Base-by-base conservation (phyloP, 2,329 filamentous ascomycete genomes). In the Juglanconis sp. region DNA sequence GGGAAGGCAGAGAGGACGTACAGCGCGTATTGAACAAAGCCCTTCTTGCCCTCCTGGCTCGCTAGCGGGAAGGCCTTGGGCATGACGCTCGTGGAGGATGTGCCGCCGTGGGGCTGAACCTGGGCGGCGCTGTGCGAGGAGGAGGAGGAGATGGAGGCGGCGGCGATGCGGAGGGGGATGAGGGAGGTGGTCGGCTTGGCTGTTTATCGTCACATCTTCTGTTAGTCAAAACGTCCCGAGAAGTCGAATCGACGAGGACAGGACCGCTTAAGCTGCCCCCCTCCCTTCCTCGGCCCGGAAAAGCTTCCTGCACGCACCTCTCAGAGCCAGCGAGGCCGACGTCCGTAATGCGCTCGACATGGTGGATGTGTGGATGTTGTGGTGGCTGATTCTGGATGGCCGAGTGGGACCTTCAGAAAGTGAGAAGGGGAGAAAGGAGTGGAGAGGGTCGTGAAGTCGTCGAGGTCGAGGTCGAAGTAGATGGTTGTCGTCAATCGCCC, bases 11-110 rank as follows among this genome's bases (percentile, higher is more conserved):
- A 5, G 36, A 5, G 47, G 17, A 30, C 89, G 68, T 89, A 94
- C 90, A 96, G 82, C 65, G 90, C 91, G 75, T 92, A 94, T 87
- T 96, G 90, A 70, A 94, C 80, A 62, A 86, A 85, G 68, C 90
- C 87, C 81, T 94, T 91, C 76, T 88, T 91, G 66, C 82, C 82
- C 76, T 92, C 88, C 78, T 96, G 87, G 74, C 89, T 93, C 65
- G 89, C 80, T 62, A 95, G 81, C 65, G 86, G 87, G 60, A 95
- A 90, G 77, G 94, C 89, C 72, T 83, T 84, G 76, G 79, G 72
- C 76, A 80, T 71, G 77, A 81, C 73, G 71, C 87, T 67, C 77
- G 83, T 73, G 72, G 68, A 70, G 56, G 66, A 72, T 47, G 84
- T 77, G 62, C 81, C 79, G 61, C 79, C 79, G 70, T 84, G 79